Evolutionary conservation across 1,139 yeast species (phyloP), one percentile per base, ranked within the genome.

Genomic region (Hansenula lynferdii): DNA sequence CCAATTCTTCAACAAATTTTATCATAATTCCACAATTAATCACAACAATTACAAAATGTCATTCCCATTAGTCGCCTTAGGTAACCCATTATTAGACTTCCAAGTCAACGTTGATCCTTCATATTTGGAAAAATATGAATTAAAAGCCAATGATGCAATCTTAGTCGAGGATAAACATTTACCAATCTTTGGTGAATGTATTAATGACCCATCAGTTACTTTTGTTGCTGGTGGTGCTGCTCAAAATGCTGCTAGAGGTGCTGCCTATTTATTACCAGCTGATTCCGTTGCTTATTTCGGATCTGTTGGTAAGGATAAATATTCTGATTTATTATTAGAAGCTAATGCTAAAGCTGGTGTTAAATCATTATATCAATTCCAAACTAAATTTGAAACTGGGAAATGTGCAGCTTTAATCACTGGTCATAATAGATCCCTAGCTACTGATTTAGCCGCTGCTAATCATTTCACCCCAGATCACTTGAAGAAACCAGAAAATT

Each of bases 151-250:
- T 62, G 97, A 92, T 62, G 98, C 98, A 50, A 89, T 92, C 56
- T 77, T 92, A 49, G 89, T 83, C 39, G 97, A 90, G 56, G 90
- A 80, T 50, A 77, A 82, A 65, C 97, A 87, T 69, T 67, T 81
- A 77, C 86, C 90, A 41, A 85, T 92, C 61, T 92, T 72, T 63
- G 82, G 76, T 42, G 97, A 90, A 65, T 75, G 85, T 51, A 68
- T 86, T 48, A 64, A 71, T 38, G 69, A 70, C 61, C 70, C 75
- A 31, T 77, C 72, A 46, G 80, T 85, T 51, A 77, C 79, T 58
- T 68, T 80, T 48, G 78, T 92, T 53, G 98, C 99, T 45, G 99
- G 99, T 53, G 99, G 99, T 62, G 98, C 99, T 54, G 98, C 97
- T 44, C 99, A 92, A 70, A 92, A 92, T 71, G 82, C 98, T 48